Percentiles rank a stretch among this genome's conserved stretches.
These are phyloP conservation scores for Hypoxylon sp. DNA, from an alignment of 2,329 filamentous ascomycete genomes.

Conservation along the genomic window DNA sequence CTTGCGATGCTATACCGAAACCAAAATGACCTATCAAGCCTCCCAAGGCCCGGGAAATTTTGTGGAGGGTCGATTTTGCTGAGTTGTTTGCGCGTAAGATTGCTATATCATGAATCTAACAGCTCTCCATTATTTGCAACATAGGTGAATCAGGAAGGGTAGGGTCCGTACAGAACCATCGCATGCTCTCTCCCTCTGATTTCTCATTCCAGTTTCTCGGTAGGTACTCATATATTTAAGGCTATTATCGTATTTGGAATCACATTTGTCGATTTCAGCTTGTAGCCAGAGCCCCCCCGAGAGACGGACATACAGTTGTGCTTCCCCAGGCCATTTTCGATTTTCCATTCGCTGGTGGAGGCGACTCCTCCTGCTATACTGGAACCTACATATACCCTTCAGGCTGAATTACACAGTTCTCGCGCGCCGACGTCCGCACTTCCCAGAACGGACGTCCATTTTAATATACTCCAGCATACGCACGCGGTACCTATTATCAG, in stretches of 20 bases:
- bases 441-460: slow-evolving; percentile 36
- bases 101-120: slow-evolving; percentile 9
- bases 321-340: slow-evolving; percentile 17
- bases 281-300: background rate
- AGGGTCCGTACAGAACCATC: slow-evolving; percentile 31
- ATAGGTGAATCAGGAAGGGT: slow-evolving; percentile 18
- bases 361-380: slow-evolving; percentile 27
- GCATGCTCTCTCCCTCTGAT: slow-evolving; percentile 17
- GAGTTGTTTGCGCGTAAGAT: slow-evolving; percentile 41
- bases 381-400: slow-evolving; percentile 40
- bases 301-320: slow-evolving; percentile 14
- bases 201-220: slow-evolving; percentile 16
- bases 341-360: slow-evolving; percentile 28
- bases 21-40: slow-evolving; percentile 37
- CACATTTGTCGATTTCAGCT: slow-evolving; percentile 10
- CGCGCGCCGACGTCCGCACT: slow-evolving; percentile 44
- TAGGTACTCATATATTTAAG: slow-evolving; percentile 27
- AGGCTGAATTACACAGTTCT: slow-evolving; percentile 43
- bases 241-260: slow-evolving; percentile 26
- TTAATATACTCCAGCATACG: slow-evolving; percentile 38
- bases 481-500: slow-evolving; percentile 31
- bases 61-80: slow-evolving; percentile 20
- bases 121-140: slow-evolving; percentile 12
- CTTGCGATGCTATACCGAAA: slow-evolving; percentile 22
- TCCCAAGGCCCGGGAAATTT: slow-evolving; percentile 15